phyloP scores from a whole-genome alignment of 1,284 basidiomycete species.

The Athelia sp. region DNA sequence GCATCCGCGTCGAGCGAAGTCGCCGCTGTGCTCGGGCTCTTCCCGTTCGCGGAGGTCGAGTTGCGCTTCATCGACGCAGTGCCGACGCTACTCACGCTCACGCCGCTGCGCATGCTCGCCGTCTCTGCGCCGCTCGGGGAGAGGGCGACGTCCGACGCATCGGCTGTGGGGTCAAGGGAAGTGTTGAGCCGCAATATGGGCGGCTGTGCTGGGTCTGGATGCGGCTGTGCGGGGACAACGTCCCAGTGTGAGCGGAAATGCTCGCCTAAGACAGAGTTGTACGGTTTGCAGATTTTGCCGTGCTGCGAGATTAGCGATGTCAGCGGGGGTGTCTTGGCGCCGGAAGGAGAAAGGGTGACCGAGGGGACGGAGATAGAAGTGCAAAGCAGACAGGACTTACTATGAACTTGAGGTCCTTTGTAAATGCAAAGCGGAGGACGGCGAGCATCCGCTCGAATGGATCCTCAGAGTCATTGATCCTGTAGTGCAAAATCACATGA shows the following conservation, averaged over 20 bases:
- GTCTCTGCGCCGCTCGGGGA: constrained; percentile 32
- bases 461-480: constrained; percentile 87
- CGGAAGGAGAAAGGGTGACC: neutral
- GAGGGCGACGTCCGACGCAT: constrained; percentile 21
- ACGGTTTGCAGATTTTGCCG: constrained; percentile 92
- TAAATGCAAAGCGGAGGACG: constrained; percentile 83
- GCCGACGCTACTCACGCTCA: constrained; percentile 49
- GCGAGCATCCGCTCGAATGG: constrained; percentile 92
- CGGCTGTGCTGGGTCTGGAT: constrained; percentile 40
- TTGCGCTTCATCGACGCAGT: constrained; percentile 49
- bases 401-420: constrained; percentile 94
- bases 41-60: constrained; percentile 40
- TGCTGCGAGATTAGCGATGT: constrained; percentile 40
- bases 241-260: constrained; percentile 90
- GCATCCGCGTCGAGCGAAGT: constrained; percentile 47
- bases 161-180: constrained; percentile 24
- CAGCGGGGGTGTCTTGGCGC: constrained; percentile 38
- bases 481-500: constrained; percentile 21
- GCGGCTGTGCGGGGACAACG: constrained; percentile 55
- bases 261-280: constrained; percentile 91
- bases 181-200: constrained; percentile 44
- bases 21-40: constrained; percentile 51
- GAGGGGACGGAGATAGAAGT: neutral
- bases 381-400: constrained; percentile 38
- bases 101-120: constrained; percentile 49